Evolutionary conservation across 1,284 basidiomycete species (phyloP).

Genomic region (Malassezia japonica): DNA sequence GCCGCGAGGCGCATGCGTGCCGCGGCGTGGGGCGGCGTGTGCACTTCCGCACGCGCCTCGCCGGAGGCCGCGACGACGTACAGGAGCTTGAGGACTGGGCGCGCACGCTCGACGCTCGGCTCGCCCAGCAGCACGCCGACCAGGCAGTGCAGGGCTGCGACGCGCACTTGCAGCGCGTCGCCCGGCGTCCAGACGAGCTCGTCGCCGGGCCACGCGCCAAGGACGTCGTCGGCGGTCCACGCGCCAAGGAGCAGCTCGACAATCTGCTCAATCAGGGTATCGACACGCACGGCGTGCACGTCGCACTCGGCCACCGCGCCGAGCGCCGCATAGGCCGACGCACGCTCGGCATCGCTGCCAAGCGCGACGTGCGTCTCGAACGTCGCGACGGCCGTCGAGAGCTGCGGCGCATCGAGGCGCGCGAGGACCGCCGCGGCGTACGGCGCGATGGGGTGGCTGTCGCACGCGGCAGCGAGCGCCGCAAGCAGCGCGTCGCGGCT

Average conservation of each 20-base stretch:
- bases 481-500: not conserved
- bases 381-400: slow-evolving; percentile 48
- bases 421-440: slow-evolving; percentile 4
- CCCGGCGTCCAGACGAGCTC: too few relatives aligned
- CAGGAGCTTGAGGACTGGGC: slow-evolving; percentile 33
- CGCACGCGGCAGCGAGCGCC: not conserved
- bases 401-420: not conserved
- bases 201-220: slow-evolving; percentile 28
- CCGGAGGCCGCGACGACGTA: slow-evolving; percentile 25
- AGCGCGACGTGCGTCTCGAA: slow-evolving; percentile 48
- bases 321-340: slow-evolving; percentile 63
- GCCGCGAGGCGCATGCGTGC: slow-evolving; percentile 65
- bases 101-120: slow-evolving; percentile 5
- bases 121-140: slow-evolving; percentile 17
- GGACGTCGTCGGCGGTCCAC: not conserved
- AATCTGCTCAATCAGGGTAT: slow-evolving; percentile 65
- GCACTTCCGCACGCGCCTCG: slow-evolving; percentile 23
- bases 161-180: slow-evolving; percentile 18
- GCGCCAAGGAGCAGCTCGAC: slow-evolving; percentile 48
- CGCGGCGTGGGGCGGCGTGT: slow-evolving; percentile 26
- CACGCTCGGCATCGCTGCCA: slow-evolving; percentile 20
- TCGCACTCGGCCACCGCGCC: slow-evolving; percentile 64
- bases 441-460: not conserved
- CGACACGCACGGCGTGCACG: slow-evolving; percentile 64
- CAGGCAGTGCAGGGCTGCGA: slow-evolving; percentile 19